A percentile compares a stretch with the other conserved stretches of the same genome.
Evolutionary conservation across 257 asterid species (phyloP).

Genomic region (Solanum lignicaule): DNA sequence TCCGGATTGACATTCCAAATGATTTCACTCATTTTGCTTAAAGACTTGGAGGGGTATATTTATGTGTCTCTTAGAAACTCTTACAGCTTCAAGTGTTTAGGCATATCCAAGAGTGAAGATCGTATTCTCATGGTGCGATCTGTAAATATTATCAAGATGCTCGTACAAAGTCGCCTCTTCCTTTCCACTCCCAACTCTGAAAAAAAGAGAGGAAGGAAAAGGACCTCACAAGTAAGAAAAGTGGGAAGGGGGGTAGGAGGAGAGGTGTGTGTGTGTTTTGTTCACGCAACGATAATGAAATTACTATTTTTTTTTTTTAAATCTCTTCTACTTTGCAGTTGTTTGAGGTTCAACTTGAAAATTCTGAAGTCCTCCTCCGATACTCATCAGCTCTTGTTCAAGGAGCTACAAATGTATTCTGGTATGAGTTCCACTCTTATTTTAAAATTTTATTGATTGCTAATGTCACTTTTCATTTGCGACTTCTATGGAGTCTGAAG

Average conservation of each 20-base stretch:
- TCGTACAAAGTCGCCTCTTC: neutral
- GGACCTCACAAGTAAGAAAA: neutral
- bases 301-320: neutral
- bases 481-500: neutral
- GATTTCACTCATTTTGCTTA: neutral
- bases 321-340: conserved; percentile 39
- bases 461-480: neutral
- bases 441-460: neutral
- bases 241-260: neutral
- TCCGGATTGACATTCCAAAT: neutral
- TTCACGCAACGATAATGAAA: neutral
- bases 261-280: neutral
- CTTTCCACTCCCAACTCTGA: neutral
- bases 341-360: conserved; percentile 75
- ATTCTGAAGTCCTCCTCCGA: conserved; percentile 71
- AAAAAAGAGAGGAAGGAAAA: neutral
- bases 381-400: conserved; percentile 88
- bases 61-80: neutral
- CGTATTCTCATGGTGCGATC: neutral
- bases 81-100: neutral
- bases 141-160: neutral
- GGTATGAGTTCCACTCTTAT: conserved; percentile 42
- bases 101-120: neutral
- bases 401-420: conserved; percentile 93
- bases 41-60: neutral